Conservation (phyloP, 257 asterid genomes). For the Plantago ovata region DNA sequence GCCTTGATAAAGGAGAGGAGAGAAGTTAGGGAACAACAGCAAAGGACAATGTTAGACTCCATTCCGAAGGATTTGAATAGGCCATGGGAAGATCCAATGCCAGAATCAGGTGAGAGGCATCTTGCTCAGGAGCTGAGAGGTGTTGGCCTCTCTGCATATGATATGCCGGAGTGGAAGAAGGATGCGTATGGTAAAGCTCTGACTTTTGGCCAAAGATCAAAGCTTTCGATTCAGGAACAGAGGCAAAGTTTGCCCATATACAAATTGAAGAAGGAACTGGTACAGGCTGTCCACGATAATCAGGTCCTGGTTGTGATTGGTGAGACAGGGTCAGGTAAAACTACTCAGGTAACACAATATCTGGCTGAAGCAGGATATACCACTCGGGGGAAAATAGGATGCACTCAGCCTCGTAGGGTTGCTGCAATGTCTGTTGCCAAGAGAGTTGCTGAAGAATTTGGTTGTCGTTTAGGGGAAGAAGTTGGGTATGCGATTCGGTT, state of each 20-base stretch:
- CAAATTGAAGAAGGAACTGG: constrained; percentile 77
- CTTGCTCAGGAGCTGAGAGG: constrained; percentile 96
- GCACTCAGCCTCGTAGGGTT: constrained; percentile 97
- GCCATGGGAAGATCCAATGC: constrained; percentile 99
- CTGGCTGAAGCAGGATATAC: constrained; percentile 96
- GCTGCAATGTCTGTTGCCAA: constrained; percentile 99
- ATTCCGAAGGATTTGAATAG: constrained; percentile 95
- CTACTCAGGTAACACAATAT: constrained; percentile 93
- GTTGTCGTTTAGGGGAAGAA: constrained; percentile 93
- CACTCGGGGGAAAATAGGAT: constrained; percentile 82
- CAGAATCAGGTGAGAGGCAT: constrained; percentile 97
- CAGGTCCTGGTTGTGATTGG: constrained; percentile 95
- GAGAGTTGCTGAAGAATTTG: constrained; percentile 97
- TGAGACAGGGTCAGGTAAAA: constrained; percentile 96
- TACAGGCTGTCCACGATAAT: constrained; percentile 84
- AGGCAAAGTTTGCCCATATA: constrained; percentile 81
- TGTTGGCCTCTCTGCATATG: constrained; percentile 93
- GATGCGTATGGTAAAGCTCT: constrained; percentile 90
- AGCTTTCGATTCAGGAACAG: constrained; percentile 91
- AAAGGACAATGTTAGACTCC: constrained; percentile 89
- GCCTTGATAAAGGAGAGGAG: constrained; percentile 91
- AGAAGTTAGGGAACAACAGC: constrained; percentile 95
- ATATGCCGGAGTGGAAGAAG: constrained; percentile 98
- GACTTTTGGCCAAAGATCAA: constrained; percentile 91
- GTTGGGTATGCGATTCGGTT: constrained; percentile 93